Evolutionary conservation across 495 filamentous ascomycete species (phyloP).

Genomic region (Penicillium bovifimosum): DNA sequence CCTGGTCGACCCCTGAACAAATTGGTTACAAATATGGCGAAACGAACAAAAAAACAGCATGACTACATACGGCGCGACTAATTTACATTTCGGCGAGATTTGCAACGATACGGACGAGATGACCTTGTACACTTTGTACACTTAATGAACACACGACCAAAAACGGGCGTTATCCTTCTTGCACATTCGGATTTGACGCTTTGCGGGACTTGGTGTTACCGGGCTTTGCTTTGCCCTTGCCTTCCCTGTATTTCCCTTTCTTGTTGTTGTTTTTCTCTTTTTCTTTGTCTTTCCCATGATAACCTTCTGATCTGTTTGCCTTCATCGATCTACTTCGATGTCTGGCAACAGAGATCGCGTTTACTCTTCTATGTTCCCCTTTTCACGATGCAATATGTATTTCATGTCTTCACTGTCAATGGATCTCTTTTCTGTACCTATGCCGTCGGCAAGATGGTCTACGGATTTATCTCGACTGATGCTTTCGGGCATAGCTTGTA

Average conservation of each 20-base stretch:
- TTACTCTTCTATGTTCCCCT: conserved; percentile 2
- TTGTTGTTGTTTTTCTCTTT: conserved; percentile 1
- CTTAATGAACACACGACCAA: conserved; percentile 20
- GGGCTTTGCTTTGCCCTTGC: background rate
- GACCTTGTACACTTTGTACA: conserved; percentile 27
- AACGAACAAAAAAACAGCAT: conserved; percentile 2
- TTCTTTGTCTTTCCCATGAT: background rate
- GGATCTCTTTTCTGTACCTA: conserved; percentile 15
- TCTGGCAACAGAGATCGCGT: background rate
- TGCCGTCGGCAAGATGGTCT: conserved; percentile 2
- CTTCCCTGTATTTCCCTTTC: conserved; percentile 6
- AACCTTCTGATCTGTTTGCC: background rate
- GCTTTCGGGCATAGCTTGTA: conserved; percentile 3
- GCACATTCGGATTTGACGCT: conserved; percentile 14
- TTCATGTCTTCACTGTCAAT: conserved; percentile 15
- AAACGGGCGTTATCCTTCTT: conserved; percentile 16
- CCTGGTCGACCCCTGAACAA: conserved; percentile 21
- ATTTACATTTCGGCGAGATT: conserved; percentile 15
- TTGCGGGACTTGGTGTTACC: conserved; percentile 6
- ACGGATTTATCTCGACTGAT: background rate
- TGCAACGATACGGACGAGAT: conserved; percentile 20
- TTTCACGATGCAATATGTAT: conserved; percentile 21
- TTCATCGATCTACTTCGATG: background rate
- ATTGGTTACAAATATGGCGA: background rate
- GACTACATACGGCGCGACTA: conserved; percentile 10